These are phyloP conservation scores for Huntiella savannae DNA, from an alignment of 2,329 filamentous ascomycete species.

Conservation along the genomic window DNA sequence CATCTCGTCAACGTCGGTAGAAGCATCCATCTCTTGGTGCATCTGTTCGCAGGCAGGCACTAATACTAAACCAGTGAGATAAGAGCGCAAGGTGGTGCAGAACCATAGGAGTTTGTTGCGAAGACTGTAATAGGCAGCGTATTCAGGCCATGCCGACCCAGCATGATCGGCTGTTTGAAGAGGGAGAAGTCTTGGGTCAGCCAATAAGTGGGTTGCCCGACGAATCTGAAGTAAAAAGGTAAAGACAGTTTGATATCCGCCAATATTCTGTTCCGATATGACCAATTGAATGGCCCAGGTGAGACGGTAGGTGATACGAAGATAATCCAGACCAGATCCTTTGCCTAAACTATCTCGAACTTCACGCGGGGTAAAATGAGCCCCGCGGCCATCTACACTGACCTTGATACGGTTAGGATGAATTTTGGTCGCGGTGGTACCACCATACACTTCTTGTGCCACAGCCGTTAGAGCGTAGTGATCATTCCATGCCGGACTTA, in stretches of 20 bases:
- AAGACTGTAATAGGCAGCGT: constrained; percentile 36
- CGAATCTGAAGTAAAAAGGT: constrained; percentile 61
- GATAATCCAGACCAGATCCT: constrained; percentile 30
- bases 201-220: constrained; percentile 48
- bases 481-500: constrained; percentile 51
- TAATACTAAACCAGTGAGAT: constrained; percentile 56
- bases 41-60: constrained; percentile 39
- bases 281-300: constrained; percentile 53
- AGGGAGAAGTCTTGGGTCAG: constrained; percentile 29
- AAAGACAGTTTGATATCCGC: constrained; percentile 52
- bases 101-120: constrained; percentile 63
- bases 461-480: constrained; percentile 63
- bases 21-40: constrained; percentile 32
- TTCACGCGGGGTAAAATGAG: constrained; percentile 24
- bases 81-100: constrained; percentile 52
- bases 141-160: constrained; percentile 20
- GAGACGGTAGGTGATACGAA: constrained; percentile 51
- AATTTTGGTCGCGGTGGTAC: constrained; percentile 24
- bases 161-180: constrained; percentile 16
- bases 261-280: constrained; percentile 43
- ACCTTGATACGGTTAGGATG: constrained; percentile 46
- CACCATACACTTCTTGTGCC: constrained; percentile 51
- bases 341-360: constrained; percentile 35
- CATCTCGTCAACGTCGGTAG: constrained; percentile 67
- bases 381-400: constrained; percentile 25